phyloP scores from a whole-genome alignment of 2,329 filamentous ascomycete genomes.

The Colletotrichum simmondsii region DNA sequence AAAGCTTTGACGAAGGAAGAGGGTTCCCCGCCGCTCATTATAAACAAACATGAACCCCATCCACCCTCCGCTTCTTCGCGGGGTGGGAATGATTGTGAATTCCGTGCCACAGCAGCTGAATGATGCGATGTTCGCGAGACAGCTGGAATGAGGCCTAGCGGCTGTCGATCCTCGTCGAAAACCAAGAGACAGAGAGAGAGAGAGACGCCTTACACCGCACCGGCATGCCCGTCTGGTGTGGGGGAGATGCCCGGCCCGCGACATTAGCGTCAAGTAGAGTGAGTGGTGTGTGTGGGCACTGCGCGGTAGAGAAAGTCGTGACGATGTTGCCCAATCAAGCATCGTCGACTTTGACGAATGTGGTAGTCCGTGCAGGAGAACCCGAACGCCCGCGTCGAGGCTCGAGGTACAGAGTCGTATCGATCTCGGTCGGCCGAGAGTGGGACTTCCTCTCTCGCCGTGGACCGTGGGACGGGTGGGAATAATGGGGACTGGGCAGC shows the following conservation, averaged over 20 bases:
- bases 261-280: conserved; percentile 15
- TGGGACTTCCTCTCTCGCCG: neutral
- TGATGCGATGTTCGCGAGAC: conserved; percentile 25
- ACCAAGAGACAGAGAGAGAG: conserved; percentile 12
- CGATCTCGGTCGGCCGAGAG: neutral
- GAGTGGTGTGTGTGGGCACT: neutral
- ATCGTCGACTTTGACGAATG: neutral
- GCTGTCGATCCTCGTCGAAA: conserved; percentile 4
- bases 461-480: too few relatives aligned
- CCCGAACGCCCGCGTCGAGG: neutral
- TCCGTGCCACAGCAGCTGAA: conserved; percentile 16
- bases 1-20: neutral
- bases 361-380: neutral
- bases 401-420: neutral
- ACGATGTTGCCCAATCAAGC: neutral
- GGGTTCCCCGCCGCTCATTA: neutral
- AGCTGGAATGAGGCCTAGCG: conserved; percentile 2
- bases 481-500: too few relatives aligned
- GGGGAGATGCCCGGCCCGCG: conserved; percentile 8
- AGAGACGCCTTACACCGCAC: neutral
- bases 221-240: conserved; percentile 22
- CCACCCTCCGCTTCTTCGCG: neutral
- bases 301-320: neutral
- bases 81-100: neutral
- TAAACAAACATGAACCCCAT: neutral